Evolutionary conservation across 257 asterid species (phyloP), one percentile per base, ranked within the genome.

Genomic region (Plantago elongata): DNA sequence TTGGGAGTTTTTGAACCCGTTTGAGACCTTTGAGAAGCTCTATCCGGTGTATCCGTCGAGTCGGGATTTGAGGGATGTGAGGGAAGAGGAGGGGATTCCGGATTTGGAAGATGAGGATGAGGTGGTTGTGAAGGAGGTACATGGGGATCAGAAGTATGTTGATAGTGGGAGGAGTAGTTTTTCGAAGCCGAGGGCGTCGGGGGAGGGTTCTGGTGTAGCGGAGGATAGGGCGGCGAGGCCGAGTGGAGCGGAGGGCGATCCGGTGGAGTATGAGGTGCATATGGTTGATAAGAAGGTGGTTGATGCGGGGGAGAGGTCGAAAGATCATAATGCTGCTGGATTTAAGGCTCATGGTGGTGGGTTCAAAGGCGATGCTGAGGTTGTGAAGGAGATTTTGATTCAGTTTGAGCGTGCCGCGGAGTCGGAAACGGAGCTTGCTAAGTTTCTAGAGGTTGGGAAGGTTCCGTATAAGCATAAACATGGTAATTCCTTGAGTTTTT

Each of bases 21-120:
- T 93, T 54, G 96, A 87, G 74, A 81, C 77, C 68, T 81, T 68
- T 61, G 99, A 89, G 59, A 86, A 75, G 55, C 78, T 56, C 64
- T 87, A 89, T 51, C 83, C 83, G 2, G 63, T 93, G 0, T 78
- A 81, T 67, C 75, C 97, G 3, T 86, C 95, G 0, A 88, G 96
- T 70, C 80, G 91, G 7, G 86, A 86, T 61, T 89, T 85, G 3
- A 80, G 87, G 67, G 97, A 86, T 68, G 83, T 92, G 65, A 87
- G 99, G 57, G 95, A 87, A 79, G 97, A 89, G 72, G 99, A 93
- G 72, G 97, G 97, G 34, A 93, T 93, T 29, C 99, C 99, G 13
- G 97, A 93, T 61, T 83, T 93, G 79, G 99, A 89, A 73, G 99
- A 93, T 18, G 99, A 89, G 64, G 92, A 79, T 8, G 81, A 74